phyloP scores from a whole-genome alignment of 306 rosid genomes.

The Ormosia semicastrata region DNA sequence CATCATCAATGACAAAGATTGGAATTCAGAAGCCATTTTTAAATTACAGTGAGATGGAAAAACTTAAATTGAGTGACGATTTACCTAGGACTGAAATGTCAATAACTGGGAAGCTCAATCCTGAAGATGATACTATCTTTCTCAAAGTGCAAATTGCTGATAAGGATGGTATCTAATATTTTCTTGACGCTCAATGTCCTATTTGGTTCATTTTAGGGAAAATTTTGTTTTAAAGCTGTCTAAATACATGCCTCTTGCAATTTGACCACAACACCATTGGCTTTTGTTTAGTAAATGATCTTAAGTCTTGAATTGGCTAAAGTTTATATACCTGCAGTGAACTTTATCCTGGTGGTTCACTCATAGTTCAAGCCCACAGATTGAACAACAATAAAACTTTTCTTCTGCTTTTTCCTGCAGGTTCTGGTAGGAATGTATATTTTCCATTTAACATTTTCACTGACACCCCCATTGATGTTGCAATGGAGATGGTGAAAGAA shows the following conservation, averaged over 20 bases:
- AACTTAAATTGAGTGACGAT: constrained; percentile 40
- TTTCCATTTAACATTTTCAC: constrained; percentile 73
- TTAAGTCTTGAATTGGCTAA: neutral
- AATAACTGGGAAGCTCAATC: constrained; percentile 85
- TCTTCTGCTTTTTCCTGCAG: constrained; percentile 43
- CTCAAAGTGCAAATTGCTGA: constrained; percentile 74
- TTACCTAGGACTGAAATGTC: constrained; percentile 62
- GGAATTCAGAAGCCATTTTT: constrained; percentile 61
- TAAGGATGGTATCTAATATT: constrained; percentile 55
- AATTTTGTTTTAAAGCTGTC: neutral
- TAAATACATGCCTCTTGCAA: neutral
- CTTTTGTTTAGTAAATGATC: neutral
- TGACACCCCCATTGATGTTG: constrained; percentile 82
- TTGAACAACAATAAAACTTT: constrained; percentile 12
- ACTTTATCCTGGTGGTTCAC: neutral
- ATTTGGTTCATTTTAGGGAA: neutral
- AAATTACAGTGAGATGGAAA: constrained; percentile 63
- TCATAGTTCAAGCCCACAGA: neutral
- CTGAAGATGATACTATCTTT: constrained; percentile 68
- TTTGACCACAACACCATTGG: neutral
- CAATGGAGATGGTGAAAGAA: constrained; percentile 90
- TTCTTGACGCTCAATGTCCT: neutral
- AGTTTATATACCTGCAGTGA: neutral
- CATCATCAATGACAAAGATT: constrained; percentile 27
- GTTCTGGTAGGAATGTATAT: constrained; percentile 65